Base-by-base conservation (phyloP, 1,284 basidiomycete genomes). In the Grifola frondosa region DNA sequence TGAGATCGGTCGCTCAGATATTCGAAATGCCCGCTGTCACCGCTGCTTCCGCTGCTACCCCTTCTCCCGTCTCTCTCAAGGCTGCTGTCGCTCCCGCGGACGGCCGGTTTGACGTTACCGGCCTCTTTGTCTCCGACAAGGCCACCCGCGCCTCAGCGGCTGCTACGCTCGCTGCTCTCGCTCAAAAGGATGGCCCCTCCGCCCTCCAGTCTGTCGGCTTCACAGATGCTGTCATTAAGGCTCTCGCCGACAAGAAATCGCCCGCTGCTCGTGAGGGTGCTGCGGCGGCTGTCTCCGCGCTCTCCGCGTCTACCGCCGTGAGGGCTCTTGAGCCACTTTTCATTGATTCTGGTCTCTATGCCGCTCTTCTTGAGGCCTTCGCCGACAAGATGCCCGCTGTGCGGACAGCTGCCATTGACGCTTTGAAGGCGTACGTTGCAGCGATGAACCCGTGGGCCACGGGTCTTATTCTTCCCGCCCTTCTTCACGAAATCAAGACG, bases 401-500 rank as follows among this genome's bases (percentile, higher is more conserved):
- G 64, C 81, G 87, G 67, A 86, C 83, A 58, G 88, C 90, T 44
- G 89, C 96, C 50, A 71, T 95, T 51, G 84, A 87, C 61, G 93
- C 95, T 46, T 84, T 96, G 63, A 81, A 82, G 67, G 74, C 78
- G 61, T 88, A 88, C 62, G 85, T 84, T 62, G 75, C 87, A 61
- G 75, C 78, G 57, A 91, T 93, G 86, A 94, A 89, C 75, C 85
- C 90, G 24, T 98, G 95, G 94, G 90, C 86, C 38, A 74, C 88
- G 26, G 78, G 81, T 48, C 80, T 92, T 63, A 69, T 98, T 63
- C 86, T 99, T 63, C 92, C 94, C 48, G 75, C 88, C 54, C 77
- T 99, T 66, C 91, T 99, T 68, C 80, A 91, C 69, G 87, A 98
- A 75, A 90, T 97, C 75, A 89, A 89, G 74, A 91, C 89, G 59